Percentiles rank a stretch among this genome's conserved stretches.
Evolutionary conservation across 805 yeast species (phyloP).

Genomic region (Yarrowia yakushimensis): DNA sequence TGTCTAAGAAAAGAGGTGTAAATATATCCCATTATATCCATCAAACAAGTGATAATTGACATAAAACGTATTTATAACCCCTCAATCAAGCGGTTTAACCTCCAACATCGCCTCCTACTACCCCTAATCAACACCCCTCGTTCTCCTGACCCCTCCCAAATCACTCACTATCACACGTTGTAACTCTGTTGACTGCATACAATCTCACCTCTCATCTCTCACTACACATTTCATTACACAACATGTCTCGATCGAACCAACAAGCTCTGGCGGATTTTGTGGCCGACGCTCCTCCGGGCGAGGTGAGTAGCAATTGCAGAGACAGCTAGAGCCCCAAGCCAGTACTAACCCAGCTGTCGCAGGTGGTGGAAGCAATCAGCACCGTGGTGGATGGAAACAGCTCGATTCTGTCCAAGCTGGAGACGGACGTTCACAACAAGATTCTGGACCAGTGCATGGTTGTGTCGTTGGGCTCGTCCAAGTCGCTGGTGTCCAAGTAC

Average conservation of each 20-base stretch:
- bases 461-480: slow-evolving; percentile 34
- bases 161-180: slow-evolving; percentile 19
- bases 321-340: too few relatives aligned
- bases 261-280: slow-evolving; percentile 36
- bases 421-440: slow-evolving; percentile 41
- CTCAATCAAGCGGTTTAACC: too few relatives aligned
- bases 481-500: slow-evolving; percentile 47
- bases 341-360: slow-evolving; percentile 31
- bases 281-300: slow-evolving; percentile 57
- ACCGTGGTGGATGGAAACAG: slow-evolving; percentile 34
- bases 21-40: too few relatives aligned
- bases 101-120: too few relatives aligned
- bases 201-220: too few relatives aligned
- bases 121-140: too few relatives aligned
- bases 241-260: slow-evolving; percentile 20
- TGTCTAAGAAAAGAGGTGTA: too few relatives aligned
- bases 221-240: neutral
- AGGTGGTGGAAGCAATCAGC: slow-evolving; percentile 41
- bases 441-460: slow-evolving; percentile 42
- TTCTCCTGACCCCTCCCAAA: too few relatives aligned
- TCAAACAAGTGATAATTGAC: too few relatives aligned
- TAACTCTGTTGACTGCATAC: neutral
- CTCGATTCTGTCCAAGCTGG: slow-evolving; percentile 36
- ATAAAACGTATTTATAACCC: too few relatives aligned
- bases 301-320: slow-evolving; percentile 39